Percentiles rank a stretch among this genome's conserved stretches.
These are phyloP conservation scores for Fraxinus anomala DNA, from an alignment of 257 asterid species.

Conservation along the genomic window DNA sequence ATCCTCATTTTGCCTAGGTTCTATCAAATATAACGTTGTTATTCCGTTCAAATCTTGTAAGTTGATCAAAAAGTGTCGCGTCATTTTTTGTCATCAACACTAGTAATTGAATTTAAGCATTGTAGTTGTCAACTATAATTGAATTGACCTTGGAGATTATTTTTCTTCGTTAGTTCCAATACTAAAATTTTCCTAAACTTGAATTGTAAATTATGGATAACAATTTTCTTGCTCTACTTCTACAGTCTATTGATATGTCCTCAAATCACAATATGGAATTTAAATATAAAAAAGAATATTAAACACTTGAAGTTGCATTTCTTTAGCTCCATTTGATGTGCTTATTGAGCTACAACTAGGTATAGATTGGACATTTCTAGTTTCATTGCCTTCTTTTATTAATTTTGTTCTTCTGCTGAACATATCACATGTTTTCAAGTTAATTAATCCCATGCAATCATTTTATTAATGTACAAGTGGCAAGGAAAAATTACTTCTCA, in stretches of 20 bases:
- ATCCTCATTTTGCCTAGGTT: no score
- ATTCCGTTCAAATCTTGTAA: no score
- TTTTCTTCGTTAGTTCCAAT: neutral
- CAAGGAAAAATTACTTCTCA: neutral
- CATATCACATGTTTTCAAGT: neutral
- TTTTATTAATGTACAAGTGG: neutral
- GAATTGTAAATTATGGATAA: neutral
- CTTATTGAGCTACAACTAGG: neutral
- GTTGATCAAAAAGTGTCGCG: no score
- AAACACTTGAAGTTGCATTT: neutral
- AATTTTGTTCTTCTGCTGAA: conserved; percentile 1
- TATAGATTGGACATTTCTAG: neutral
- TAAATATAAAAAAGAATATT: neutral
- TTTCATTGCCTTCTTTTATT: neutral
- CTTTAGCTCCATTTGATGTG: neutral
- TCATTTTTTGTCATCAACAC: no score
- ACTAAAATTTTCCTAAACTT: neutral
- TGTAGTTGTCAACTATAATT: neutral
- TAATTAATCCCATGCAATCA: neutral
- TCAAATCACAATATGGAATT: neutral
- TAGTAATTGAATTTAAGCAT: neutral
- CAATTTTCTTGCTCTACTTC: neutral
- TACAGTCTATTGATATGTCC: neutral
- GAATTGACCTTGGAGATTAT: neutral
- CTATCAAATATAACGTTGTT: no score